Base-by-base conservation (phyloP, 208 protist genomes). In the Herpetomonas samuelpessoai region DNA sequence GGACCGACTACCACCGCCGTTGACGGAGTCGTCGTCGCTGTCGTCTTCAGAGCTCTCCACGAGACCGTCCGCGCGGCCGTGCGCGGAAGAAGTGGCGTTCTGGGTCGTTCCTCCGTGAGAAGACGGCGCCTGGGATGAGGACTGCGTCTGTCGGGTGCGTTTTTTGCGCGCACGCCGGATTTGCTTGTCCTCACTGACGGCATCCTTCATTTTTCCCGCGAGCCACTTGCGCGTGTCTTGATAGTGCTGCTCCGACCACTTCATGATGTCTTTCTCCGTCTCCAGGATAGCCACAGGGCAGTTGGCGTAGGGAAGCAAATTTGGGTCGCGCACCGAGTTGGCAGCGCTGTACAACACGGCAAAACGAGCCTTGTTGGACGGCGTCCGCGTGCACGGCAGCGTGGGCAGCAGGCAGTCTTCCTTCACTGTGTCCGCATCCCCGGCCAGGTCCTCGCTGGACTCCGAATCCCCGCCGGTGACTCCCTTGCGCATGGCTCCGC, bases 181-280 rank as follows among this genome's bases (percentile, higher is more conserved):
- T 45, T 71, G 74, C 21, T 62, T 57, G 45, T 91, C 83, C 57
- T 87, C 79, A 4, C 55, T 51, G 21, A 80, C 59, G 21, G 68
- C 70, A 3, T 62, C 64, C 54, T 77, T 80, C 10, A 95, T 51
- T 39, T 65, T 72, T 52, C 66, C 65, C 7, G 79, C 58, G 22
- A 95, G 56, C 85, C 85, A 92, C 25, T 64, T 38, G 7, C 88
- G 78, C 44, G 71, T 80, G 28, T 87, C 81, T 2, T 4, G 3
- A 71, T 92, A 95, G 65, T 79, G 80, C 35, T 81, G 67, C 31
- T 70, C 60, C 25, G 85, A 76, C 85, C 88, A 95, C 39, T 74
- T 39, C 31, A 73, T 57, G 25, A 91, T 55, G 29, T 92, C 80
- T 27, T 57, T 41, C 28, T 83, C 57, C 7, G 46, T 66, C 35